Percentiles rank a stretch among this genome's conserved stretches.
These are phyloP conservation scores for Tarenaya hassleriana DNA, from an alignment of 345 rosid species.

Conservation along the genomic window DNA sequence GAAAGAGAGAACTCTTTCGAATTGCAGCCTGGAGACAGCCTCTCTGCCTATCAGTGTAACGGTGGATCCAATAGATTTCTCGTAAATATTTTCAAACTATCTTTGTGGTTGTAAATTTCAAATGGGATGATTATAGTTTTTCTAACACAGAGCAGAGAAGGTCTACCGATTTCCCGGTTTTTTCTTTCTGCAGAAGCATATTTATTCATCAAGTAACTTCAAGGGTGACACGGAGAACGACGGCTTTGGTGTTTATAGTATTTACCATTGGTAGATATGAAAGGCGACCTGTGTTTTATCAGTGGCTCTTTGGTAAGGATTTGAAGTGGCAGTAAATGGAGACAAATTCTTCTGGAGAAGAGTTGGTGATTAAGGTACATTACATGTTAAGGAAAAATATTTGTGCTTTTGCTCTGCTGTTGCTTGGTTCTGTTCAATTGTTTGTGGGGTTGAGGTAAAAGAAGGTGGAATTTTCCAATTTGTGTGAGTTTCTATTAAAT, in stretches of 20 bases:
- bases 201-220: background rate
- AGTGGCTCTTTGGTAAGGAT: background rate
- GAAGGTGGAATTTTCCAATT: background rate
- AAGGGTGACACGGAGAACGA: background rate
- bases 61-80: too few species aligned
- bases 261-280: background rate
- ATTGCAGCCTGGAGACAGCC: too few species aligned
- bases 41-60: too few species aligned
- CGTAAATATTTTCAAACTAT: background rate
- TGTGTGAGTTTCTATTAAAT: background rate
- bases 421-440: too few species aligned
- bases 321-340: slow-evolving; percentile 23
- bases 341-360: slow-evolving; percentile 31
- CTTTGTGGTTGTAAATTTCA: background rate
- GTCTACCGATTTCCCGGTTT: background rate
- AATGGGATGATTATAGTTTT: background rate
- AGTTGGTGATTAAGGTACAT: slow-evolving; percentile 25
- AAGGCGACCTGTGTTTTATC: too few species aligned
- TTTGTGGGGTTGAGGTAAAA: background rate
- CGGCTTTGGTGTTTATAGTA: background rate
- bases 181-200: background rate
- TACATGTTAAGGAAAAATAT: background rate
- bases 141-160: background rate
- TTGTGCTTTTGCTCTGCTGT: too few species aligned
- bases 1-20: too few species aligned